These are phyloP conservation scores for Saccharum hybrid DNA, from an alignment of 202 grass and related monocot genomes.

Conservation along the genomic window DNA sequence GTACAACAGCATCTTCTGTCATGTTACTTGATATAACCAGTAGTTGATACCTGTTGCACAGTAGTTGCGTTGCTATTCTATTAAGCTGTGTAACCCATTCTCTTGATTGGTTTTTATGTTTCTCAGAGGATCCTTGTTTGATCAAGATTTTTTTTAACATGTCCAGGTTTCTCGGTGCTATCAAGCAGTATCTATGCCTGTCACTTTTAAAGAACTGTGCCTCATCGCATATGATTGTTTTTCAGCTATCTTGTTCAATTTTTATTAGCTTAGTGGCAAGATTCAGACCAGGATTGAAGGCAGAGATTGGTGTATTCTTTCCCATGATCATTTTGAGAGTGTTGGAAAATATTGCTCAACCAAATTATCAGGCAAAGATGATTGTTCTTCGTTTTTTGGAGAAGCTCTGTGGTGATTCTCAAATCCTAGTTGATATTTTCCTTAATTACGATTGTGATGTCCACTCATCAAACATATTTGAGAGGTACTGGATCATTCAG, in stretches of 20 bases:
- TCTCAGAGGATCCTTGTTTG: neutral
- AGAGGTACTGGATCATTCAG: slow-evolving; percentile 60
- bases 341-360: slow-evolving; percentile 96
- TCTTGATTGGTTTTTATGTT: slow-evolving; percentile 43
- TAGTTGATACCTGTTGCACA: slow-evolving; percentile 21
- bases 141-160: slow-evolving; percentile 46
- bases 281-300: slow-evolving; percentile 99
- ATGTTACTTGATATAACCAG: slow-evolving; percentile 24
- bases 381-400: slow-evolving; percentile 97
- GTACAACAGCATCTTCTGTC: slow-evolving; percentile 29
- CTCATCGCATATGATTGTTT: slow-evolving; percentile 98
- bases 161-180: slow-evolving; percentile 97
- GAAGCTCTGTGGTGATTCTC: slow-evolving; percentile 90
- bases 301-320: slow-evolving; percentile 99
- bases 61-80: slow-evolving; percentile 14
- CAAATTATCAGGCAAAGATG: slow-evolving; percentile 99
- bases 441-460: slow-evolving; percentile 99
- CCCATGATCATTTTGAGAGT: slow-evolving; percentile 99
- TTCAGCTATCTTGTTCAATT: slow-evolving; percentile 98
- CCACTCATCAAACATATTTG: slow-evolving; percentile 99
- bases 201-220: slow-evolving; percentile 98
- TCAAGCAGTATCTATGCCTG: slow-evolving; percentile 97
- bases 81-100: slow-evolving; percentile 13
- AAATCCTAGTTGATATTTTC: slow-evolving; percentile 98
- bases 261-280: slow-evolving; percentile 98